Conservation (phyloP, 805 yeast species). For the Cyberlindnera meyerae region DNA sequence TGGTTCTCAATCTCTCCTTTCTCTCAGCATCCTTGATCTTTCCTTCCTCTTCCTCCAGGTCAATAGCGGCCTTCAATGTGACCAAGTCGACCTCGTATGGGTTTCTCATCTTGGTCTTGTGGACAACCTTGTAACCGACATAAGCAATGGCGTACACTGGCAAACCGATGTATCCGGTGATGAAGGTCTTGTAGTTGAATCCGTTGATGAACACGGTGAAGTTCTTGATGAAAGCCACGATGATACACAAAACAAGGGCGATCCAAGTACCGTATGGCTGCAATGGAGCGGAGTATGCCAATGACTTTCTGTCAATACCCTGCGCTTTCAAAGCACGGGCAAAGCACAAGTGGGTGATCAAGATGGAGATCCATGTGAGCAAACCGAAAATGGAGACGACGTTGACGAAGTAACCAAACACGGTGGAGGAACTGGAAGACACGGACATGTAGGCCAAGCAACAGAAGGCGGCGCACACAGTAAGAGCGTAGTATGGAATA, state of each 20-base stretch:
- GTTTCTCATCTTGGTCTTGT: constrained; percentile 43
- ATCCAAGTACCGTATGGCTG: constrained; percentile 65
- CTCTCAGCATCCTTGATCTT: constrained; percentile 9
- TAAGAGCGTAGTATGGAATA: constrained; percentile 60
- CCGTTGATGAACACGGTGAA: constrained; percentile 65
- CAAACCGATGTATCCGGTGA: constrained; percentile 65
- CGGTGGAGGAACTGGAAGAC: constrained; percentile 47
- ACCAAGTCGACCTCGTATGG: constrained; percentile 58
- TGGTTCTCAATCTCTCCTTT: constrained; percentile 18
- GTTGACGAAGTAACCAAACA: constrained; percentile 68
- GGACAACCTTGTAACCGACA: constrained; percentile 54
- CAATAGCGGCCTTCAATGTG: constrained; percentile 43
- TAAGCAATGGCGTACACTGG: constrained; percentile 55
- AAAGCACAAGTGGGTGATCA: constrained; percentile 63
- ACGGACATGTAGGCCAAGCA: constrained; percentile 68
- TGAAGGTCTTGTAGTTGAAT: constrained; percentile 60
- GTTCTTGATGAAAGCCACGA: constrained; percentile 61
- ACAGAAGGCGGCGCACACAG: constrained; percentile 46
- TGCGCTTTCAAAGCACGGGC: constrained; percentile 62
- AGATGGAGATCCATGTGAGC: constrained; percentile 68
- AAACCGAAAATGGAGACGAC: constrained; percentile 74
- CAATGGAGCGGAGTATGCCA: constrained; percentile 56
- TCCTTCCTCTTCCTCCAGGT: constrained; percentile 26
- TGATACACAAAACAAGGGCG: constrained; percentile 47
- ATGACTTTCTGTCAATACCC: constrained; percentile 43